These are phyloP conservation scores for Boletus tomentosulus DNA, from an alignment of 768 basidiomycete genomes.

Conservation along the genomic window DNA sequence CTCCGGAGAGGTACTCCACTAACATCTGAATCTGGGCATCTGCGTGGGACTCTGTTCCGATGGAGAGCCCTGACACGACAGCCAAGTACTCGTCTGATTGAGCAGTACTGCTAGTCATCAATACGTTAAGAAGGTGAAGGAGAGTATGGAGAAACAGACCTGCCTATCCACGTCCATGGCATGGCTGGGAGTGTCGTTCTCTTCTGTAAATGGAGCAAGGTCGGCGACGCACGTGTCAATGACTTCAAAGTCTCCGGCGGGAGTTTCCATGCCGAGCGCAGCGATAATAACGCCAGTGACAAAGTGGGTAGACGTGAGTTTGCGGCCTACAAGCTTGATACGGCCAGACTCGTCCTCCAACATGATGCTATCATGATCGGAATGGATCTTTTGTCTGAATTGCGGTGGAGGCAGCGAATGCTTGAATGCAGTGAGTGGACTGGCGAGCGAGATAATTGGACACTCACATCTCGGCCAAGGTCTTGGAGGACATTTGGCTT, in stretches of 20 bases:
- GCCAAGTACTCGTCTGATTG: conserved; percentile 74
- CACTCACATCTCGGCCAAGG: conserved; percentile 83
- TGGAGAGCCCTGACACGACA: conserved; percentile 77
- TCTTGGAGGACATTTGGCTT: conserved; percentile 99
- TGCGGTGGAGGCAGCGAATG: conserved; percentile 87
- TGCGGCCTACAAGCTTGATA: conserved; percentile 79
- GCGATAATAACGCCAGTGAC: conserved; percentile 93
- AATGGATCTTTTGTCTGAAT: conserved; percentile 68
- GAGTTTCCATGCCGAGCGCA: conserved; percentile 86
- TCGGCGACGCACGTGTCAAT: conserved; percentile 84
- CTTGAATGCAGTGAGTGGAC: conserved; percentile 38
- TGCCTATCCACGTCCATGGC: conserved; percentile 71
- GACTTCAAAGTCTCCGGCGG: conserved; percentile 89
- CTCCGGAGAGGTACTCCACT: conserved; percentile 85
- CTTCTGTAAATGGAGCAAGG: conserved; percentile 53
- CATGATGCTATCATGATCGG: conserved; percentile 75
- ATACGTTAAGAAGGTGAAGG: conserved; percentile 9
- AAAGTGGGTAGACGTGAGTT: conserved; percentile 53
- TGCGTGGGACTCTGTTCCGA: conserved; percentile 58
- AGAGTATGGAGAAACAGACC: conserved; percentile 3
- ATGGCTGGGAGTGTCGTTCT: conserved; percentile 15
- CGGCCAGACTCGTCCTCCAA: conserved; percentile 96
- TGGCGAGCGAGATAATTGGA: conserved; percentile 2
- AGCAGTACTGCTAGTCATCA: conserved; percentile 8
- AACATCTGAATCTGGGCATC: conserved; percentile 81